phyloP scores from a whole-genome alignment of 306 rosid species.

The Rubus parviflorus region DNA sequence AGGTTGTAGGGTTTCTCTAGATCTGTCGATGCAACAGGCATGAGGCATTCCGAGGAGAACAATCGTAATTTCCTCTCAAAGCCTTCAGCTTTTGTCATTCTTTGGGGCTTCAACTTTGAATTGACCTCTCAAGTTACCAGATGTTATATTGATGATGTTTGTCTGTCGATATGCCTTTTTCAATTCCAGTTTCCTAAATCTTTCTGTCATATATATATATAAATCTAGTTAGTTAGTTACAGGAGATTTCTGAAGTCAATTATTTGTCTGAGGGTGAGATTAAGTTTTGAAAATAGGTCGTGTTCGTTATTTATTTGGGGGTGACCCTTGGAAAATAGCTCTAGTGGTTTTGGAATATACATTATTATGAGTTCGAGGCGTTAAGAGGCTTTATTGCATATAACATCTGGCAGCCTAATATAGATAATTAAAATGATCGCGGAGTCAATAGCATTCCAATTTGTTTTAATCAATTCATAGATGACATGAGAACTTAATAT shows the following conservation, averaged over 20 bases:
- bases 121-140: conserved; percentile 15
- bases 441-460: not conserved
- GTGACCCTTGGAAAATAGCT: not conserved
- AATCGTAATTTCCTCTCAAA: conserved; percentile 51
- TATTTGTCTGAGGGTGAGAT: not conserved
- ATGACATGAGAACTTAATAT: not conserved
- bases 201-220: not conserved
- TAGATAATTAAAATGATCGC: not conserved
- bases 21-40: conserved; percentile 68
- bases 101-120: conserved; percentile 3
- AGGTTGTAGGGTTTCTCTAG: conserved; percentile 28
- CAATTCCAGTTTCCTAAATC: not conserved
- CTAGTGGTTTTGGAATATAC: not conserved
- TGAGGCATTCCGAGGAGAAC: conserved; percentile 75
- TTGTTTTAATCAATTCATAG: not conserved
- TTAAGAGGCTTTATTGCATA: not conserved
- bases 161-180: not conserved
- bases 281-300: not conserved
- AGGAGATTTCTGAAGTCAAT: not conserved
- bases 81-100: conserved; percentile 8
- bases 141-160: not conserved
- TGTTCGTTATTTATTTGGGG: not conserved
- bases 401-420: not conserved
- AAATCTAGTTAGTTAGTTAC: not conserved
- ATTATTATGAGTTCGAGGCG: not conserved